Conservation (phyloP, 192 early-diverging fungal genomes). For the Coemansia sp. region DNA sequence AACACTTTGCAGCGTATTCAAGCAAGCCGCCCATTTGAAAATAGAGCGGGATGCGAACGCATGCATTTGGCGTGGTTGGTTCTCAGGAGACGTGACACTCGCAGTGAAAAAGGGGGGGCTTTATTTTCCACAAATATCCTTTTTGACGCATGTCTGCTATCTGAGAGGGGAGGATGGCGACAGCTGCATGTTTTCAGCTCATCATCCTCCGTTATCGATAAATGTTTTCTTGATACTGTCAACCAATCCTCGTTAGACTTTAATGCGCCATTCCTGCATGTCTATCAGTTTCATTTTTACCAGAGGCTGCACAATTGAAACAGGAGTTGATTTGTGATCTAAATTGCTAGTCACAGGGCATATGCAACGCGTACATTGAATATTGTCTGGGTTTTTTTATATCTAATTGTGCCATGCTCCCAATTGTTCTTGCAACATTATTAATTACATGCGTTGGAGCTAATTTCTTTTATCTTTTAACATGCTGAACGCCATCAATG, state of each 20-base stretch:
- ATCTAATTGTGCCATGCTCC: background rate
- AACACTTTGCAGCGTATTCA: background rate
- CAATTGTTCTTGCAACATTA: background rate
- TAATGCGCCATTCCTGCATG: slow-evolving; percentile 8
- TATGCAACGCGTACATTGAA: background rate
- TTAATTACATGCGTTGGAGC: background rate
- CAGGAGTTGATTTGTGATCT: background rate
- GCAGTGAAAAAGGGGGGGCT: background rate
- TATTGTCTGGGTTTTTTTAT: background rate
- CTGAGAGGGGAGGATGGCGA: background rate
- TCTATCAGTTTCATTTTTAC: background rate
- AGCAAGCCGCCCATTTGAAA: background rate
- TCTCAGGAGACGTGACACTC: background rate
- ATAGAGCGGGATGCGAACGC: background rate
- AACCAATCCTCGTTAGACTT: slow-evolving; percentile 1
- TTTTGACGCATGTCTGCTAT: background rate
- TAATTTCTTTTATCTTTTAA: background rate
- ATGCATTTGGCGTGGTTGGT: background rate
- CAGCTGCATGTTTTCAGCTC: background rate
- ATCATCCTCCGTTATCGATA: background rate
- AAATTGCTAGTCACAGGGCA: slow-evolving; percentile 7
- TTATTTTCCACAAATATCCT: slow-evolving; percentile 6
- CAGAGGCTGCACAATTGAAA: background rate
- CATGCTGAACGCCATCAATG: no score
- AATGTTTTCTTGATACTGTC: no score